Percentiles rank a stretch among this genome's conserved stretches.
phyloP scores from a whole-genome alignment of 176 grass and related monocot species.

The Phoenix dactylifera region DNA sequence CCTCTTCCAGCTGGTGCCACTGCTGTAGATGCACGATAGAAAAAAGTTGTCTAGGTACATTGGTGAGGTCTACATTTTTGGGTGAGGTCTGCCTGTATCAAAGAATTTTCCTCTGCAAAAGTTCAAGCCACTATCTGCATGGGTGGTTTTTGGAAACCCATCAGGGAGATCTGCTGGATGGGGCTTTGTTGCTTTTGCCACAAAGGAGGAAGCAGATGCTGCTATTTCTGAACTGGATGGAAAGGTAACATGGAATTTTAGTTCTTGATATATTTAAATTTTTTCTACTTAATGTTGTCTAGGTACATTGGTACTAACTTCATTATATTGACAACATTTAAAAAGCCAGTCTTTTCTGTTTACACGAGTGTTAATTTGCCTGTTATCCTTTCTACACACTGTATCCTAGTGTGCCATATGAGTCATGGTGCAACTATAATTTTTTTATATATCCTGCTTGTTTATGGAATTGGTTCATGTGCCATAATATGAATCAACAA shows the following conservation, averaged over 20 bases:
- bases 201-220: slow-evolving; percentile 56
- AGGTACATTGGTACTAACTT: not conserved
- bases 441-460: too few species aligned
- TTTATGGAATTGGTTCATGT: too few species aligned
- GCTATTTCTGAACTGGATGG: too few species aligned
- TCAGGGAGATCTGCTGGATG: slow-evolving; percentile 57
- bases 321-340: not conserved
- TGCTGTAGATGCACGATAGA: slow-evolving; percentile 27
- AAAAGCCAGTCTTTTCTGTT: slow-evolving; percentile 2
- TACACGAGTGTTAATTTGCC: too few species aligned
- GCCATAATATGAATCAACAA: too few species aligned
- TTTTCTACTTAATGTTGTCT: too few species aligned
- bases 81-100: slow-evolving; percentile 52
- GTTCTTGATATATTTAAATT: too few species aligned
- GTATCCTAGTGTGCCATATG: too few species aligned
- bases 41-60: not conserved
- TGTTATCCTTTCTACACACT: too few species aligned
- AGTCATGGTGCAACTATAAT: too few species aligned
- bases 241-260: too few species aligned
- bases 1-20: slow-evolving; percentile 23
- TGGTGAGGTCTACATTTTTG: slow-evolving; percentile 54
- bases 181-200: slow-evolving; percentile 77
- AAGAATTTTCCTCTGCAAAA: slow-evolving; percentile 46
- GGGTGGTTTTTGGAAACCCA: slow-evolving; percentile 49
- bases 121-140: slow-evolving; percentile 51